Percentiles rank a stretch among this genome's conserved stretches.
Evolutionary conservation across 2,329 filamentous ascomycete genomes (phyloP).

Genomic region (Pseudonectria foliicola): DNA sequence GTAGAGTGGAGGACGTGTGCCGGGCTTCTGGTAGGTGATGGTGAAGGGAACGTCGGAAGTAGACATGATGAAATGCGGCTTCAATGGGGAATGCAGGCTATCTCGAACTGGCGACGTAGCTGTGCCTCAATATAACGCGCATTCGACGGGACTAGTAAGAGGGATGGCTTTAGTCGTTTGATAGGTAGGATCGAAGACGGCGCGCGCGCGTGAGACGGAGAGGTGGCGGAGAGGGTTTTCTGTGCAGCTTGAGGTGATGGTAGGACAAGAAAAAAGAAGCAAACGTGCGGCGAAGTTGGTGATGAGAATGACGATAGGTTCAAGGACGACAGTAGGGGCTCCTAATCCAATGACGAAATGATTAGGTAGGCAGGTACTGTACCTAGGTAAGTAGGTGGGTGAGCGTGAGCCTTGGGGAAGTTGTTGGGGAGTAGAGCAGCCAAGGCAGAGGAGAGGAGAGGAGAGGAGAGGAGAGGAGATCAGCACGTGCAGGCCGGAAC

Average conservation of each 20-base stretch:
- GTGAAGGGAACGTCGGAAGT: constrained; percentile 35
- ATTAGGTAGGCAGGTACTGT: neutral
- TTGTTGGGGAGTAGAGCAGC: neutral
- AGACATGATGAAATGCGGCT: constrained; percentile 11
- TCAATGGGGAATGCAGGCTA: neutral
- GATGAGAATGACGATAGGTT: neutral
- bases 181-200: no score
- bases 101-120: neutral
- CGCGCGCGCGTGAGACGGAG: no score
- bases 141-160: no score
- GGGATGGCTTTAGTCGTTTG: no score
- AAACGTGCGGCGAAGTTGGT: neutral
- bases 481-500: no score
- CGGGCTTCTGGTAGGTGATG: constrained; percentile 54
- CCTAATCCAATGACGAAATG: neutral
- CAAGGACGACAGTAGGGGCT: no score
- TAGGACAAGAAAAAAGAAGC: neutral
- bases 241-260: neutral
- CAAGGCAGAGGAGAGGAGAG: neutral
- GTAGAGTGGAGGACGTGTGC: constrained; percentile 59
- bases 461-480: neutral
- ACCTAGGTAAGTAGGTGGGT: no score
- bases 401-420: neutral
- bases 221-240: neutral
- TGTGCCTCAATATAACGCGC: no score